Evolutionary conservation across 2,329 filamentous ascomycete species (phyloP), one percentile per base, ranked within the genome.

Genomic region (Cladosporium sp.): DNA sequence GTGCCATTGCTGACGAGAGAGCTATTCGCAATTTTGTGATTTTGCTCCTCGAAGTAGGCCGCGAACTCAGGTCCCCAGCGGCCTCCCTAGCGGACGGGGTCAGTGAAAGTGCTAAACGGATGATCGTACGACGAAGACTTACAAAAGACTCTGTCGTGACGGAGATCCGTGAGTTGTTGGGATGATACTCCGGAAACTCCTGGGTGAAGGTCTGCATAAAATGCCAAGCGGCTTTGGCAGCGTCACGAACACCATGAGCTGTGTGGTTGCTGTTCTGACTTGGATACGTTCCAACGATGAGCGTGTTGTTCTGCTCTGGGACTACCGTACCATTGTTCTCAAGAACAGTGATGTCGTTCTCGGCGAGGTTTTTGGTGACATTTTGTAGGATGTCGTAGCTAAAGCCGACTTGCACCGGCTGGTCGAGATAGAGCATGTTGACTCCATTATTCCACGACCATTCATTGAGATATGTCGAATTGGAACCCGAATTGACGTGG

Each of bases 21-120:
- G 9, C 43, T 28, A 52, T 70, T 69, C 13, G 66, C 63, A 16
- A 78, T 77, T 42, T 72, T 72, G 9, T 71, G 66, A 58, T 88
- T 88, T 67, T 87, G 82, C 45, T 77, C 64, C 61, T 84, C 74
- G 55, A 76, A 77, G 54, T 73, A 71, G 10, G 69, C 59, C 13
- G 81, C 80, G 59, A 86, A 84, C 3, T 78, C 71, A 3, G 83
- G 83, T 0, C 81, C 85, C 59, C 86, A 88, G 49, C 81, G 77
- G 7, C 85, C 85, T 6, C 61, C 50, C 50, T 53, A 28, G 31
- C 6, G 4, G 8, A n/a, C 3, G 7, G 34, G 14, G 19, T 13
- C 14, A 31, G 48, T 19, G 3, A 16, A 11, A 76, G 3, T 78
- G 72, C 53, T 18, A 82, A 80, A 73, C 83, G 87, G 1, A 75